phyloP scores from a whole-genome alignment of 495 filamentous ascomycete genomes.

The Opeltia flavorubescens region DNA sequence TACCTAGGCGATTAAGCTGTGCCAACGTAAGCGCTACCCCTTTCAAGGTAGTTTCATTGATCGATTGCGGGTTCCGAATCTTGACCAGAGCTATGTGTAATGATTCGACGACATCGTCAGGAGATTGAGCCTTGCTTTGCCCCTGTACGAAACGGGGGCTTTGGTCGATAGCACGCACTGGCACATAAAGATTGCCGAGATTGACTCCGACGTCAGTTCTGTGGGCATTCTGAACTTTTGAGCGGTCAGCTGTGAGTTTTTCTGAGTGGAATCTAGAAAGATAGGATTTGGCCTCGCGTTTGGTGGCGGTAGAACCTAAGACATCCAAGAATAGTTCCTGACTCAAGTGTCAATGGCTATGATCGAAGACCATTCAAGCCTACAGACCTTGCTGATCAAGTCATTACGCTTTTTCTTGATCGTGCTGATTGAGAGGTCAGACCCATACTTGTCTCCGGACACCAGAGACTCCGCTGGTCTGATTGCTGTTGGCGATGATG shows the following conservation, averaged over 20 bases:
- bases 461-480: background rate
- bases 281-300: conserved; percentile 80
- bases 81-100: conserved; percentile 81
- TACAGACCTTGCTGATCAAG: conserved; percentile 1
- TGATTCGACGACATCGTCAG: conserved; percentile 27
- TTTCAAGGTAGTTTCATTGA: conserved; percentile 50
- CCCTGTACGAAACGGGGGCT: conserved; percentile 48
- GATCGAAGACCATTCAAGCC: background rate
- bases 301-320: conserved; percentile 71
- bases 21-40: conserved; percentile 73
- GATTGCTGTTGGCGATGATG: background rate
- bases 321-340: conserved; percentile 76
- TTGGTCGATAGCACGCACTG: conserved; percentile 44
- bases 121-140: conserved; percentile 22
- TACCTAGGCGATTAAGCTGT: conserved; percentile 67
- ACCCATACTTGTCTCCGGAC: background rate
- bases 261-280: conserved; percentile 58
- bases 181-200: conserved; percentile 46
- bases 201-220: conserved; percentile 37
- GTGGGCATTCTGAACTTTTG: conserved; percentile 11
- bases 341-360: background rate
- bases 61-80: conserved; percentile 52
- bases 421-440: conserved; percentile 4
- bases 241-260: conserved; percentile 12
- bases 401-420: conserved; percentile 9